Percentiles rank a stretch among this genome's conserved stretches.
These are phyloP conservation scores for Diaporthe humulicola DNA, from an alignment of 2,329 filamentous ascomycete species.

Conservation along the genomic window DNA sequence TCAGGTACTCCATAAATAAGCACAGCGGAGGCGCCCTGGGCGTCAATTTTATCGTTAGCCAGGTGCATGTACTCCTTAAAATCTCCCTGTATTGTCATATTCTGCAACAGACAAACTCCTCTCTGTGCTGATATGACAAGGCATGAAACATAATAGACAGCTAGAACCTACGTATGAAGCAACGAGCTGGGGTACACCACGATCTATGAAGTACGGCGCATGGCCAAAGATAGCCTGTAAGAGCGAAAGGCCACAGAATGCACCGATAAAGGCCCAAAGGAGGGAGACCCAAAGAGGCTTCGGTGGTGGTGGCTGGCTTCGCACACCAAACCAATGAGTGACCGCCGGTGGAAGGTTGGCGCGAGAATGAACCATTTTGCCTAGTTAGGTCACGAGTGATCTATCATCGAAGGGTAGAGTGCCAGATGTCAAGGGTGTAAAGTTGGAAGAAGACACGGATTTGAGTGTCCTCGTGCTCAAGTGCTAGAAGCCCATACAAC, in stretches of 20 bases:
- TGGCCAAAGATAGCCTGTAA: constrained; percentile 4
- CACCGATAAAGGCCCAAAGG: background rate
- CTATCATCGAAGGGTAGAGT: background rate
- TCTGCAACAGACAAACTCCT: background rate
- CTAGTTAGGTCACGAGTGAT: no score
- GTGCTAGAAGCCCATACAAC: background rate
- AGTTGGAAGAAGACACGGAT: background rate
- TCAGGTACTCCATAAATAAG: constrained; percentile 11
- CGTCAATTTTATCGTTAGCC: background rate
- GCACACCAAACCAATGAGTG: background rate
- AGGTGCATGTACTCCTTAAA: no score
- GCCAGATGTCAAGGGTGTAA: background rate
- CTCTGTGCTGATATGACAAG: background rate
- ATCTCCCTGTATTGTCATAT: no score
- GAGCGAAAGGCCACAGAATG: background rate
- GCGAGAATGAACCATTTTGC: background rate
- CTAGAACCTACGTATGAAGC: background rate
- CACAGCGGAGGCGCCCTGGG: background rate
- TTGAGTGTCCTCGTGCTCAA: background rate
- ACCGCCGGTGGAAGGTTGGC: background rate
- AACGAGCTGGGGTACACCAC: constrained; percentile 2
- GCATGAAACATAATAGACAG: no score
- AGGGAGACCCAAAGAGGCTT: background rate
- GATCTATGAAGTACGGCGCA: constrained; percentile 1
- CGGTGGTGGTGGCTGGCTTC: background rate